Base-by-base conservation (phyloP, 768 basidiomycete genomes). In the Terana coerulea region DNA sequence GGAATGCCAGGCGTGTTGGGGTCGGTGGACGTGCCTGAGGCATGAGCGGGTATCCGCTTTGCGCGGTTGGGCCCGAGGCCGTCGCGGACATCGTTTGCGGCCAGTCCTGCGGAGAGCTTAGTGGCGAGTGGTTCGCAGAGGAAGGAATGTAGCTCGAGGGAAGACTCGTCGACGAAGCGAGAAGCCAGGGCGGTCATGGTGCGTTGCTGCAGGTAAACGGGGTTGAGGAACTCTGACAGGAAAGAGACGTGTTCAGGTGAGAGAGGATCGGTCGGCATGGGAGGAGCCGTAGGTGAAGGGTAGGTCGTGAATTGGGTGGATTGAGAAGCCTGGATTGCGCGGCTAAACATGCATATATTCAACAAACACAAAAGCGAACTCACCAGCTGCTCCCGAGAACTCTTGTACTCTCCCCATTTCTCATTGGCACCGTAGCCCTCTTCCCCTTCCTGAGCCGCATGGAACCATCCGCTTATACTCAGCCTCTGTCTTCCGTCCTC, bases 401-500 rank as follows among this genome's bases (percentile, higher is more conserved):
- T 92, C 68, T 89, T 87, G 28, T 76, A 58, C 45, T 78, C 74
- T 19, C 71, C 59, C 67, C 33, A 67, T 62, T 14, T 67, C 11
- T 69, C 53, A 37, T 84, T 83, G 0, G 75, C 70, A 41, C 80
- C 75, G 61, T 91, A 92, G 0, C 91, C 94, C 33, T 93, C 88
- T 66, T 98, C 95, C 10, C 90, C 92, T 56, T 88, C 84, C 62
- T 95, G 84, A 0, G 92, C 86, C 21, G 86, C 83, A 64, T 98
- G 95, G 72, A 98, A 98, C 95, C 95, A 98, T 6, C 95, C 95
- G 59, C 89, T 93, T 60, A 98, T 89, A 57, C 89, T 92, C 60
- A 98, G 69, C 30, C 95, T 74, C 59, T 86, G 78, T 37, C 83
- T 70, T 0, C 85, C 86, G 37, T 88, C 87, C 55, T 83, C 81